These are phyloP conservation scores for Houttuynia cordata DNA, from an alignment of 164 flowering plant species.

Conservation along the genomic window DNA sequence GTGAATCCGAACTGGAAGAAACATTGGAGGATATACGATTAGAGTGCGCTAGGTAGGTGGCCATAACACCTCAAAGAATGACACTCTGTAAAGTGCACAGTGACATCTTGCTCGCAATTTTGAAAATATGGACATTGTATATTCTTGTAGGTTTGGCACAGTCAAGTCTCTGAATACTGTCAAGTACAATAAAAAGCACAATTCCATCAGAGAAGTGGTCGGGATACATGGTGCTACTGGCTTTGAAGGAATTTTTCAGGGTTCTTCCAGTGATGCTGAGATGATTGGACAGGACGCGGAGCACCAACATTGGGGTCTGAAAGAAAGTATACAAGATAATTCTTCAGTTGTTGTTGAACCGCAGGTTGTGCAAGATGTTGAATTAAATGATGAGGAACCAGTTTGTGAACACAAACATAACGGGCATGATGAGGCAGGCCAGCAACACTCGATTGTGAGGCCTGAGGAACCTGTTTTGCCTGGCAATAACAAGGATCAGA, in stretches of 20 bases:
- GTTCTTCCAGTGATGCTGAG: conserved; percentile 9
- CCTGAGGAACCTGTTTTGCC: conserved; percentile 11
- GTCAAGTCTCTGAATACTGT: conserved; percentile 58
- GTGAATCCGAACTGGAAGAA: conserved; percentile 64
- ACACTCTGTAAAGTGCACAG: not conserved
- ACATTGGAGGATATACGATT: conserved; percentile 73
- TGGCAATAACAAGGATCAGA: conserved; percentile 2
- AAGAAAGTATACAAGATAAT: conserved; percentile 11
- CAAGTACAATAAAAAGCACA: conserved; percentile 11
- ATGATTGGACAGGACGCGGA: conserved; percentile 1
- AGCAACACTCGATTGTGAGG: conserved; percentile 5
- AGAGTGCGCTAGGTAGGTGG: conserved; percentile 73
- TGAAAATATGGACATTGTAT: not conserved
- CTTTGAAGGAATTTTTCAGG: conserved; percentile 4
- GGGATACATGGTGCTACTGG: conserved; percentile 12
- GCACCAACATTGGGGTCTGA: conserved; percentile 6
- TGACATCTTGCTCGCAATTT: not conserved
- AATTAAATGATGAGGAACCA: conserved; percentile 13
- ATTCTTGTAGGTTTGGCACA: conserved; percentile 71
- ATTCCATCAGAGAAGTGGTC: not conserved
- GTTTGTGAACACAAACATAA: conserved; percentile 6
- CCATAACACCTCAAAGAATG: not conserved
- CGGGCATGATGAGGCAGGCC: conserved; percentile 13
- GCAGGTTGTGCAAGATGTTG: conserved; percentile 8
- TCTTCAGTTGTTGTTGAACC: conserved; percentile 3